Evolutionary conservation across 2,329 filamentous ascomycete genomes (phyloP), one percentile per base, ranked within the genome.

Genomic region (Trichothecium roseum): DNA sequence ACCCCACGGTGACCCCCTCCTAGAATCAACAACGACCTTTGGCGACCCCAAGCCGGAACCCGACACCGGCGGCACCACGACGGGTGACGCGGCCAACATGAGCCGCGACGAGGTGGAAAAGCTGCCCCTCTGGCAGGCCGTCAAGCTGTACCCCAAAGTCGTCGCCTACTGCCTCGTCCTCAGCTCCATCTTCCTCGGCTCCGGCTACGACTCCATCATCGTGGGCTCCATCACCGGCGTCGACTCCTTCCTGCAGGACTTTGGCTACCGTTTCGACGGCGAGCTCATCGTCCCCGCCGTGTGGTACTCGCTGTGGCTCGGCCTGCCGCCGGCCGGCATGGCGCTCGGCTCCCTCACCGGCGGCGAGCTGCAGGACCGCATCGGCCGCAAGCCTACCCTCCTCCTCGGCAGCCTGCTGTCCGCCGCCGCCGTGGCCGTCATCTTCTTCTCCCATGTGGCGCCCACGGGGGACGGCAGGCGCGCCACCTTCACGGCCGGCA

Each of bases 401-500:
- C n/a, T 36, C 16, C 28, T 32, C 2, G 37, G 39, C 7, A 37
- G 37, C 1, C 20, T 40, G 8, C 22, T 42, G 10, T 42, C 37
- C 18, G 40, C 40, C 2, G 16, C 36, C 8, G 37, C 37, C 10
- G 37, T 43, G 13, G 32, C 35, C 10, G 20, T 17, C 31, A 37
- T 43, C 18, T 41, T 43, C 40, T 43, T 42, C 32, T 42, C 41
- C 1, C 33, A 43, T 28, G 14, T 10, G 12, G 10, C 15, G 9
- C 12, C 29, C 15, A 18, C 29, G 12, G 15, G 12, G 12, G 6
- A 44, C 20, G 37, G 40, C 8, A 54, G 58, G 13, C 51, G 61
- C 4, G 47, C 50, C 18, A 43, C 62, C 8, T 68, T 69, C 43
- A 53, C 68, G 4, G 52, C 55, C 2, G 66, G 60, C 27, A 66